A percentile compares a stretch with the other conserved stretches of the same genome.
Conservation (phyloP, 768 basidiomycete genomes). For the Boletus fagicola region DNA sequence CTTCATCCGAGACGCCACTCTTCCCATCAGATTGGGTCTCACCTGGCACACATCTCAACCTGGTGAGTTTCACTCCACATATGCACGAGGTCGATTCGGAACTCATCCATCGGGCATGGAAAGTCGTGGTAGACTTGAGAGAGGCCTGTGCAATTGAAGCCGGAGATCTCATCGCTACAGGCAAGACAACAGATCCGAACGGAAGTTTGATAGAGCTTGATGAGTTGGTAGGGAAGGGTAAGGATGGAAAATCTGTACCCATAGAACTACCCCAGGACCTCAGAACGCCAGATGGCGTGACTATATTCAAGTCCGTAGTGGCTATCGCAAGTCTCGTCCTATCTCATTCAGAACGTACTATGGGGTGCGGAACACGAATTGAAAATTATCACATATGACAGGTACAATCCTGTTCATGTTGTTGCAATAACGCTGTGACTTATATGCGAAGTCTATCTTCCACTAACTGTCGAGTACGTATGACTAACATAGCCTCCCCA, state of each 20-base stretch:
- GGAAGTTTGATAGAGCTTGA: slow-evolving; percentile 62
- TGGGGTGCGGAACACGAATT: slow-evolving; percentile 46
- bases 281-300: slow-evolving; percentile 47
- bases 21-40: slow-evolving; percentile 67
- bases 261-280: slow-evolving; percentile 14
- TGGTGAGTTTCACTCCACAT: slow-evolving; percentile 75
- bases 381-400: neutral
- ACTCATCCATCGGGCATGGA: slow-evolving; percentile 54
- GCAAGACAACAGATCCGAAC: slow-evolving; percentile 38
- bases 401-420: neutral
- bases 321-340: slow-evolving; percentile 74
- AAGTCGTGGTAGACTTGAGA: slow-evolving; percentile 71
- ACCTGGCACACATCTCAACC: slow-evolving; percentile 63
- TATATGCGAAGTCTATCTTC: too few relatives aligned
- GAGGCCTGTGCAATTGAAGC: slow-evolving; percentile 73
- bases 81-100: slow-evolving; percentile 75
- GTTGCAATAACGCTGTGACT: neutral
- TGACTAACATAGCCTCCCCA: too few relatives aligned
- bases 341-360: slow-evolving; percentile 52
- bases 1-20: slow-evolving; percentile 65
- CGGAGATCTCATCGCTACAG: slow-evolving; percentile 65
- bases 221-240: slow-evolving; percentile 42
- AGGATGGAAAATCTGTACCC: slow-evolving; percentile 9
- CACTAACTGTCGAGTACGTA: neutral
- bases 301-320: slow-evolving; percentile 87